These are phyloP conservation scores for Lindgomyces ingoldianus DNA, from an alignment of 495 filamentous ascomycete species.

Conservation along the genomic window DNA sequence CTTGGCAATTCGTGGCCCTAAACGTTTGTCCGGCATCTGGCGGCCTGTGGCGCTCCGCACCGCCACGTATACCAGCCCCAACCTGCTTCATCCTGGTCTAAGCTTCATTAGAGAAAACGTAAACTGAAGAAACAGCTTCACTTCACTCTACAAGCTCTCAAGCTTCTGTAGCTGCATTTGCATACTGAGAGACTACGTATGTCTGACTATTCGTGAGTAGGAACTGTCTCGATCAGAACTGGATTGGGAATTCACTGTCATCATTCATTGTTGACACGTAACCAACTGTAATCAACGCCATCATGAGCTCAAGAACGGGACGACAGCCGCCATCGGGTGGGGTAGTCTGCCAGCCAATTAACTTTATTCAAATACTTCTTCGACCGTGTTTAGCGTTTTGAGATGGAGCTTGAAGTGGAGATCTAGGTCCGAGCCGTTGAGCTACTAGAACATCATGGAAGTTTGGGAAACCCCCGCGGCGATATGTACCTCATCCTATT, in stretches of 20 bases:
- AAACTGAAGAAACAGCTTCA: neutral
- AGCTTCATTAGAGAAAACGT: neutral
- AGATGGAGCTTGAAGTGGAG: neutral
- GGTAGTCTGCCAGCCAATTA: neutral
- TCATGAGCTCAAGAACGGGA: neutral
- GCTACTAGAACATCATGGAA: slow-evolving; percentile 12
- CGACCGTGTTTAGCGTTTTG: neutral
- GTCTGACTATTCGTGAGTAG: neutral
- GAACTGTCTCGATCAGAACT: neutral
- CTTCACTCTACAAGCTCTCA: neutral
- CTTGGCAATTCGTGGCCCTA: slow-evolving; percentile 31
- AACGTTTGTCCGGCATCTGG: slow-evolving; percentile 26
- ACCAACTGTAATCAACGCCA: neutral
- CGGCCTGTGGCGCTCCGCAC: neutral
- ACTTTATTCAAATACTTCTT: neutral
- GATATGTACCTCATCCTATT: neutral
- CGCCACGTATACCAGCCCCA: neutral
- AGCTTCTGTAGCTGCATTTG: neutral
- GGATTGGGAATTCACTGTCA: neutral
- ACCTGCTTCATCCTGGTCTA: neutral
- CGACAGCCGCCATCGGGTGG: neutral
- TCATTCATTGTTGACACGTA: neutral
- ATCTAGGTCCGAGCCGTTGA: neutral
- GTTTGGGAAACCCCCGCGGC: neutral
- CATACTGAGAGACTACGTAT: neutral